Evolutionary conservation across 495 filamentous ascomycete genomes (phyloP).

Genomic region (Glutinoglossum americanum): DNA sequence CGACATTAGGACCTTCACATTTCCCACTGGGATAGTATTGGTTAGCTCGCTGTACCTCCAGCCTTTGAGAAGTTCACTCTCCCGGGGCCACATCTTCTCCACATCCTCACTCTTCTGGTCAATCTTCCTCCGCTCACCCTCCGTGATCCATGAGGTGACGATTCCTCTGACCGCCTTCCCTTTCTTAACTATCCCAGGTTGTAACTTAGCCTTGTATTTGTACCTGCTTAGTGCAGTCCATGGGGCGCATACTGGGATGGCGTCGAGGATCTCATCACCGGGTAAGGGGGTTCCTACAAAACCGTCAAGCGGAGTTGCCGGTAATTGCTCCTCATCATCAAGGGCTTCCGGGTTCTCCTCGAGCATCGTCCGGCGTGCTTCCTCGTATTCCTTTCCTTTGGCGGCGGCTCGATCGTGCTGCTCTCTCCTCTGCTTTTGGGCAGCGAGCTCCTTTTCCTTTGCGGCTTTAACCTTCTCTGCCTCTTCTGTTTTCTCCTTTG

Average conservation of each 20-base stretch:
- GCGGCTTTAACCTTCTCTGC: conserved; percentile 31
- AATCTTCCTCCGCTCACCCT: conserved; percentile 27
- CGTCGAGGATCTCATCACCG: conserved; percentile 76
- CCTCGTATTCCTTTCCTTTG: conserved; percentile 39
- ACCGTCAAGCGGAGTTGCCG: conserved; percentile 40
- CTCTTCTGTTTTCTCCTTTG: conserved; percentile 30
- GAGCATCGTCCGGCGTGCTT: conserved; percentile 30
- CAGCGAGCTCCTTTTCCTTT: conserved; percentile 38
- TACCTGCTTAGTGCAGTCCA: conserved; percentile 57
- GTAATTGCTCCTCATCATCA: conserved; percentile 31
- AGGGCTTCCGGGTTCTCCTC: conserved; percentile 18
- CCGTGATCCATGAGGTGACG: conserved; percentile 43
- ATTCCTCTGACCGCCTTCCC: conserved; percentile 89
- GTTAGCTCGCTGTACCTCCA: conserved; percentile 67
- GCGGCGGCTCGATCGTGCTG: conserved; percentile 55
- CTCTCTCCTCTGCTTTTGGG: conserved; percentile 43
- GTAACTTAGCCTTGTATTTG: conserved; percentile 83
- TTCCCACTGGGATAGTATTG: conserved; percentile 64
- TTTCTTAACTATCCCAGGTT: conserved; percentile 78
- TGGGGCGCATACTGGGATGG: conserved; percentile 76
- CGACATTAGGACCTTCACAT: conserved; percentile 56
- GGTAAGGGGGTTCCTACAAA: conserved; percentile 57
- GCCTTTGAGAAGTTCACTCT: conserved; percentile 60
- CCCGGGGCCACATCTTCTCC: conserved; percentile 61
- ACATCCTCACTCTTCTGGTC: conserved; percentile 35